Conservation (phyloP, 2,329 filamentous ascomycete genomes). For the Plenodomus biglobosus region DNA sequence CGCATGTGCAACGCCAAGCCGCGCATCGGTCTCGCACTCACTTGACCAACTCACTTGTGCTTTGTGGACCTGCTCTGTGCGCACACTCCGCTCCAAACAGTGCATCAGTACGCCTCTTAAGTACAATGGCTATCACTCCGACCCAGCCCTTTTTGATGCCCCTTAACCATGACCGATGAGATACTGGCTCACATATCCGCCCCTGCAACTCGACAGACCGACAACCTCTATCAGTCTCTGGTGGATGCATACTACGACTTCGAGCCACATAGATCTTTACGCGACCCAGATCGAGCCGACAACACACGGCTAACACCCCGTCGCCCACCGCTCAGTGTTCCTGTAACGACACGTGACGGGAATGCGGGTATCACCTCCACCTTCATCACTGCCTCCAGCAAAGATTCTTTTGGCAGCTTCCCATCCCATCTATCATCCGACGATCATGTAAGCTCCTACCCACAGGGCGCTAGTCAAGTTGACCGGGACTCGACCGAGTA, state of each 20-base stretch:
- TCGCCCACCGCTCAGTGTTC: neutral
- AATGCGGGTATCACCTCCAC: neutral
- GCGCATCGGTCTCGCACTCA: neutral
- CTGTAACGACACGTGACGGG: neutral
- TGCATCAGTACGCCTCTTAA: too few relatives aligned
- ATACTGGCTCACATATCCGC: constrained; percentile 52
- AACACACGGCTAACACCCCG: neutral
- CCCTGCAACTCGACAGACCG: constrained; percentile 45
- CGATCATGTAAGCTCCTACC: neutral
- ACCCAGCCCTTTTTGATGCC: neutral
- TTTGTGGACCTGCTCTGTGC: neutral
- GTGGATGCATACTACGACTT: constrained; percentile 48
- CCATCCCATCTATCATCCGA: constrained; percentile 27
- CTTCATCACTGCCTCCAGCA: constrained; percentile 19
- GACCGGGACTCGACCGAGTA: neutral
- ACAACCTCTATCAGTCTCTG: constrained; percentile 46
- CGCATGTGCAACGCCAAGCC: neutral
- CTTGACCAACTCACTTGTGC: neutral
- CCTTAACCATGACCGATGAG: constrained; percentile 39
- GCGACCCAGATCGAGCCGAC: neutral
- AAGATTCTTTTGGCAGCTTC: constrained; percentile 41
- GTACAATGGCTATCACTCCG: constrained; percentile 11
- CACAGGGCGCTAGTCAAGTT: neutral
- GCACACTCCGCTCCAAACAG: neutral
- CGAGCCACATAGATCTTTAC: constrained; percentile 12